Evolutionary conservation across 2,329 filamentous ascomycete species (phyloP), one percentile per base, ranked within the genome.

Genomic region (Penicillium sp.): DNA sequence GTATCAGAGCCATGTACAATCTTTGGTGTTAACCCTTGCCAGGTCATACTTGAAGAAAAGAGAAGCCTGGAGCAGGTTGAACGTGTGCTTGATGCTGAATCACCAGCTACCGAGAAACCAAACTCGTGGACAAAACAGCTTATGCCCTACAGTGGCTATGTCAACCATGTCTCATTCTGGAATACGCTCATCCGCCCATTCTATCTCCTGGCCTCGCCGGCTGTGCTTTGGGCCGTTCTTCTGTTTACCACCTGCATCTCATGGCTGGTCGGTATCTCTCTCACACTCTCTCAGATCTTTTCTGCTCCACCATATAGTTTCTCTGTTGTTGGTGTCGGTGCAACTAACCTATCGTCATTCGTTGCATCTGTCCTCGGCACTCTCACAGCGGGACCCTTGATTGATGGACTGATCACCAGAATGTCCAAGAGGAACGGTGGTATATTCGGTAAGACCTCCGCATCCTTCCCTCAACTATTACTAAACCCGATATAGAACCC

Each of bases 201-300:
- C 50, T 63, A 61, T 49, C 57, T 70, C 27, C 50, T 68, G 10
- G 59, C 56, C 4, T 69, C 66, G 0, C 67, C 69, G 0, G 62
- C 66, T 5, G 68, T 72, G 1, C 37, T 65, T 1, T 73, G 68
- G 68, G 68, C 65, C 6, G 64, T 66, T 3, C 54, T 72, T 7
- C 55, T 70, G 2, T 71, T 70, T 54, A 71, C 65, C 0, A 68
- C 62, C 1, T 67, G 62, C 40, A 69, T 71, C 38, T 61, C 62
- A 10, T 64, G 62, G 62, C 49, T 64, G 6, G 62, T 64, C 1
- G 55, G 54, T 7, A 59, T 63, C n/a, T 57, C 62, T 6, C 54
- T 58, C 52, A 60, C 64, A 0, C 51, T 70, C 6, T 68, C 63
- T 5, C 67, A 67, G 41, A 70, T 67, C 44, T 68, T 68, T 51